Conservation (phyloP, 1,284 basidiomycete genomes). For the Exobasidium cylindrosporum region DNA sequence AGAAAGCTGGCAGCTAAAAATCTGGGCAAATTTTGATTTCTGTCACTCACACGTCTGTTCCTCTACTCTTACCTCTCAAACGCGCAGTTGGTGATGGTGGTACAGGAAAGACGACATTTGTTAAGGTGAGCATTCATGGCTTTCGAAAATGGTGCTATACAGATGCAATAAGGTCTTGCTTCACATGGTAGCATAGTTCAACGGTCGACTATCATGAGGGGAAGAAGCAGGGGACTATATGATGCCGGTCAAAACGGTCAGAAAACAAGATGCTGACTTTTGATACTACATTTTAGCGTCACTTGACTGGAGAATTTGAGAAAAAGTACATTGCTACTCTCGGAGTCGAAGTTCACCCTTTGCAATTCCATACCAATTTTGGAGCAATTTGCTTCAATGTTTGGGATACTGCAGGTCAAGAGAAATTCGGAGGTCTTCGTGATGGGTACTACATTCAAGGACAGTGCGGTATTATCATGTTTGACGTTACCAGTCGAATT, state of each 20-base stretch:
- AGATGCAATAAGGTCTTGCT: too few species aligned
- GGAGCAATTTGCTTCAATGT: slow-evolving; percentile 99
- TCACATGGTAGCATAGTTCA: too few species aligned
- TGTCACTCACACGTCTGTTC: too few species aligned
- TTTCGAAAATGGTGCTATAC: too few species aligned
- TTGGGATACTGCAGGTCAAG: slow-evolving; percentile 99
- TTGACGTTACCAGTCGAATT: slow-evolving; percentile 98
- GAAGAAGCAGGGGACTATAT: background rate
- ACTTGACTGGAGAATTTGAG: slow-evolving; percentile 97
- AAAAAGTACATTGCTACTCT: slow-evolving; percentile 99
- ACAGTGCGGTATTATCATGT: slow-evolving; percentile 99
- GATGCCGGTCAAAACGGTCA: background rate
- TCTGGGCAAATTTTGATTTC: too few species aligned
- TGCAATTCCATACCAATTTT: slow-evolving; percentile 94
- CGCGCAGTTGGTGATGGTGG: slow-evolving; percentile 85
- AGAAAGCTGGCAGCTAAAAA: too few species aligned
- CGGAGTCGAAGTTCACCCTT: slow-evolving; percentile 97
- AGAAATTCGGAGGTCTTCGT: slow-evolving; percentile 73
- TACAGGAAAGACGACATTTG: slow-evolving; percentile 70
- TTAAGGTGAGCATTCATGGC: slow-evolving; percentile 52
- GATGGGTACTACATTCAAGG: slow-evolving; percentile 61
- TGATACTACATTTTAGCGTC: slow-evolving; percentile 65
- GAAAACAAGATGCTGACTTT: background rate
- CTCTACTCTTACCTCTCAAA: too few species aligned
- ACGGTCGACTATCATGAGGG: background rate